Base-by-base conservation (phyloP, 1,284 basidiomycete genomes). In the Cutaneotrichosporon mucoides region DNA sequence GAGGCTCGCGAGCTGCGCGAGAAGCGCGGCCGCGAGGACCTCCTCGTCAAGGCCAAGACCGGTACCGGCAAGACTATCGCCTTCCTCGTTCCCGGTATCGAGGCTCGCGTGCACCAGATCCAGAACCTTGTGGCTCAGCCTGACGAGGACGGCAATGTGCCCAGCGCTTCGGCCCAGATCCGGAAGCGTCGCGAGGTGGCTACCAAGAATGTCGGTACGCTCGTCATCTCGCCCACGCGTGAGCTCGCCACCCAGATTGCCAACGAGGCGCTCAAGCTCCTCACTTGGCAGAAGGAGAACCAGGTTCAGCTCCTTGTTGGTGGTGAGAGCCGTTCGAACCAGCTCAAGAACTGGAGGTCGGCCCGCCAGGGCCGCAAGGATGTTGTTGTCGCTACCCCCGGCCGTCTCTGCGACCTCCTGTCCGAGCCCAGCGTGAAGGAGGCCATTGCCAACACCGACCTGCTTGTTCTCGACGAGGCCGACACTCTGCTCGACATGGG, bases 401-500 rank as follows among this genome's bases (percentile, higher is more conserved):
- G 96, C 46, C 85, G 96, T 50, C 77, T 97, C 59, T 82, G 86
- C 61, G 95, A 98, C 76, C 71, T 96, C 52, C 74, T 97, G 53
- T 83, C 80, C 36, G 86, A 88, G 62, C 82, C 83, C 80, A 41
- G 81, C 1, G 81, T 93, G 11, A 76, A 76, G 15, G 76, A 81
- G 1, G 83, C 81, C 5, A 68, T 94, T 33, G 73, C 76, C 11
- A 80, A 82, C 9, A 83, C 88, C 1, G 81, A 85, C 68, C 80
- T 85, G 69, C 83, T 98, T 58, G 82, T 98, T 61, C 82, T 99
- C 55, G 95, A 99, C 72, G 95, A 98, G 78, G 93, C 93, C 9
- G 96, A 99, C 76, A 95, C 91, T 0, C 83, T 98, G 11, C 82
- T 99, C 45, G 93, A 97, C 66, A 91, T 97, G 88, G 95, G 95